A percentile compares a stretch with the other conserved stretches of the same genome.
These are phyloP conservation scores for Taxillus chinensis DNA, from an alignment of 164 flowering plant genomes.

Conservation along the genomic window DNA sequence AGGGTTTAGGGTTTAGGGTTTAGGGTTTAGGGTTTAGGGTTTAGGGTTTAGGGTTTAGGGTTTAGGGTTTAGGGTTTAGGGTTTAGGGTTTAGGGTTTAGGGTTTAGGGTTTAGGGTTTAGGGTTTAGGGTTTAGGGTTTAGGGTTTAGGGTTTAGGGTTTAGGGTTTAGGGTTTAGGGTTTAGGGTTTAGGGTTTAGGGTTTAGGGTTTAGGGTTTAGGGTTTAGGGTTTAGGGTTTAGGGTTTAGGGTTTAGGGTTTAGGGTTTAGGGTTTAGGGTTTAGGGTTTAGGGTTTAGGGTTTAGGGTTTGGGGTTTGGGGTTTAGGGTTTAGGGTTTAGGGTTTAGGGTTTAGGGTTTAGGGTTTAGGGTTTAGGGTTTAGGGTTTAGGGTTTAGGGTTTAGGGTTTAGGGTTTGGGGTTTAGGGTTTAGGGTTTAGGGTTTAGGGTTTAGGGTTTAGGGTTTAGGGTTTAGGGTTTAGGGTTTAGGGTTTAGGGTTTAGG, in stretches of 20 bases:
- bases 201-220: background rate
- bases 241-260: background rate
- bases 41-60: background rate
- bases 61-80: background rate
- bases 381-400: background rate
- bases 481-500: constrained; percentile 1
- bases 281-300: background rate
- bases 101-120: background rate
- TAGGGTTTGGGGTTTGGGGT: background rate
- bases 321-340: background rate
- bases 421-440: background rate
- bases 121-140: background rate
- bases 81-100: background rate
- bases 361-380: background rate
- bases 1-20: background rate
- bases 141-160: background rate
- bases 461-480: background rate
- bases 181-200: background rate
- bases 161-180: background rate
- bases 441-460: background rate
- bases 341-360: background rate
- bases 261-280: background rate
- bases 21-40: constrained; percentile 1
- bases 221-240: background rate
- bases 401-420: background rate